These are phyloP conservation scores for Suhomyces guaymorum DNA, from an alignment of 1,139 yeast species.

Conservation along the genomic window DNA sequence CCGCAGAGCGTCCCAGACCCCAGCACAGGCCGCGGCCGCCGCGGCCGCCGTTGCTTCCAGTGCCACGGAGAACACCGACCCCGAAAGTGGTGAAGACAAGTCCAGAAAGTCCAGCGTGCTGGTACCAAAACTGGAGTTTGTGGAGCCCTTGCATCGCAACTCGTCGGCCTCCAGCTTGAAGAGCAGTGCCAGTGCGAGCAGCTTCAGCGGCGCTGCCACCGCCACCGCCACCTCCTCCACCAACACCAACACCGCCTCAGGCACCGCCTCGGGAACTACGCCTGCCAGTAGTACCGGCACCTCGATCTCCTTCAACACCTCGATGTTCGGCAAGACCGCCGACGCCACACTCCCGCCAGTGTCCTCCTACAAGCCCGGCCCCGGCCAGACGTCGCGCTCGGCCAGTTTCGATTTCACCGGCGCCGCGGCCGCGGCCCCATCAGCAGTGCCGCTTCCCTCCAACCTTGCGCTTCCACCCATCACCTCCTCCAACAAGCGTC, in stretches of 20 bases:
- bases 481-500: slow-evolving; percentile 18
- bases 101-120: slow-evolving; percentile 1
- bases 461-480: slow-evolving; percentile 15
- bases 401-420: slow-evolving; percentile 37
- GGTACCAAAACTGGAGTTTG: not conserved
- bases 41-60: not conserved
- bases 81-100: too few species aligned
- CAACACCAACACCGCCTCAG: slow-evolving; percentile 17
- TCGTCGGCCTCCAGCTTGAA: slow-evolving; percentile 1
- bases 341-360: slow-evolving; percentile 9
- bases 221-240: slow-evolving; percentile 11
- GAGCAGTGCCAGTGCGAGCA: slow-evolving; percentile 1
- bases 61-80: not conserved
- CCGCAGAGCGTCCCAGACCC: slow-evolving; percentile 45
- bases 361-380: slow-evolving; percentile 13
- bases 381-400: slow-evolving; percentile 21
- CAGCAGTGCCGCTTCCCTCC: slow-evolving; percentile 3
- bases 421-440: slow-evolving; percentile 2
- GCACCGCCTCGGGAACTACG: not conserved
- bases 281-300: slow-evolving; percentile 1
- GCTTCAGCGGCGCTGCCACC: too few species aligned
- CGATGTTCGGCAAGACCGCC: slow-evolving; percentile 34
- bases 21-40: not conserved
- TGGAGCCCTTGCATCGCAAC: slow-evolving; percentile 2
- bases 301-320: slow-evolving; percentile 38